Evolutionary conservation across 768 basidiomycete species (phyloP), one percentile per base, ranked within the genome.

Genomic region (Leccinum sublutescens): DNA sequence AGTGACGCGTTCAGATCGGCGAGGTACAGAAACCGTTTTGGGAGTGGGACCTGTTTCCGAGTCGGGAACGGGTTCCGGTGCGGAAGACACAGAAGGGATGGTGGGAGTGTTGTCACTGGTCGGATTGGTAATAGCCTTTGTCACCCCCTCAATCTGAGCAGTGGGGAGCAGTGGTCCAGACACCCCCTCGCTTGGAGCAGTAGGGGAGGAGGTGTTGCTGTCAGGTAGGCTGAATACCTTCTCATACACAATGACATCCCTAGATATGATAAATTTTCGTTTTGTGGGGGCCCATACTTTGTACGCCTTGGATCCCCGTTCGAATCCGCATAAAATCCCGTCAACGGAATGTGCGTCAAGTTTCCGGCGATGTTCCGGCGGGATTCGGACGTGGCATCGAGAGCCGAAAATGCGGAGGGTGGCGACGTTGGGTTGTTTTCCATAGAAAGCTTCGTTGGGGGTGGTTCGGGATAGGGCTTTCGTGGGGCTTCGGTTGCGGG

Each of bases 401-500:
- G 60, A 66, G 0, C 71, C 63, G 29, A 71, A 74, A n/a, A 64
- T 56, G 0, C 57, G 62, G 0, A 74, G 56, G 5, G 59, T 56
- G 1, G 66, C 27, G 0, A 74, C 50, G 19, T 65, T 64, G 1
- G 68, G 71, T 43, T 72, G 69, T 10, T 38, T 11, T 0, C 70
- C 65, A 25, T 62, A 62, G 25, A 68, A 61, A 1, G 58, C 63
- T 36, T 74, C 65, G 9, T 65, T 58, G 3, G 3, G 72, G 0
- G 69, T 74, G 3, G 50, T 66, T 5, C 45, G 29, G 2, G 4
- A 10, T 1, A 69, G 50, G 4, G 62, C 57, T 3, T 52, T 61
- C 0, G 43, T 58, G 2, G 60, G 40, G 31, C 60, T 62, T 0
- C 17, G 10, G 23, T 63, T 61, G 1, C 25, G 8, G 19, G 55